Percentiles rank a stretch among this genome's conserved stretches.
Conservation (phyloP, 1,284 basidiomycete genomes). For the Rhodotorula sp. region DNA sequence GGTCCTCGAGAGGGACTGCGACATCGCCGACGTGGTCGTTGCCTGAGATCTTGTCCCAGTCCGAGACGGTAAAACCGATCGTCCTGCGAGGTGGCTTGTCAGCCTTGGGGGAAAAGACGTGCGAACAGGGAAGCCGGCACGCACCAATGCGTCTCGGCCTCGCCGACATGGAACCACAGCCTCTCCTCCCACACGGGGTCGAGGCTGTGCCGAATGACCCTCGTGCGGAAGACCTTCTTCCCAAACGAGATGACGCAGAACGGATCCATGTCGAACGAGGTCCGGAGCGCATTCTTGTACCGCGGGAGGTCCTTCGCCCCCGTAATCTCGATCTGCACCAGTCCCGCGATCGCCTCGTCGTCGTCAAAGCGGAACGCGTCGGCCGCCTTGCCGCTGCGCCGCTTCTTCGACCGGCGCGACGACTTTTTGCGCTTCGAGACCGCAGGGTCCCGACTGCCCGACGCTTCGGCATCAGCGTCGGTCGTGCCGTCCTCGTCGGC, state of each 20-base stretch:
- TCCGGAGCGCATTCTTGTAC: constrained; percentile 65
- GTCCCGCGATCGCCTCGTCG: constrained; percentile 78
- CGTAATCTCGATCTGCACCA: constrained; percentile 79
- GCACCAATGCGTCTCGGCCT: constrained; percentile 67
- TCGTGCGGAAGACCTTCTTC: constrained; percentile 79
- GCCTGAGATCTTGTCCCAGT: constrained; percentile 86
- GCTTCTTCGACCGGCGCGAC: background rate
- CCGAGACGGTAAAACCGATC: constrained; percentile 77
- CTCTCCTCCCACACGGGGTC: constrained; percentile 96
- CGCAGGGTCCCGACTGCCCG: no score
- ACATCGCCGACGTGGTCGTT: constrained; percentile 85
- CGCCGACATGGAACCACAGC: constrained; percentile 88
- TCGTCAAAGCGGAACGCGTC: constrained; percentile 32
- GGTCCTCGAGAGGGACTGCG: constrained; percentile 66
- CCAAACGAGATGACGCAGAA: constrained; percentile 95
- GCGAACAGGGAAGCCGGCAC: background rate
- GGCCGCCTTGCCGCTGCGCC: background rate
- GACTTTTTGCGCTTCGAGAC: constrained; percentile 3
- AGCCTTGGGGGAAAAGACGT: background rate
- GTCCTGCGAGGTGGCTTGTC: constrained; percentile 2
- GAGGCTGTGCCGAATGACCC: constrained; percentile 56
- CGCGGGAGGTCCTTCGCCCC: constrained; percentile 79
- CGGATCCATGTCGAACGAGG: constrained; percentile 78
- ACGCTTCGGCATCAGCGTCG: background rate
- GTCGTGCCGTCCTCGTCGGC: background rate